Evolutionary conservation across 176 grass and related monocot genomes (phyloP).

Genomic region (Chloris gayana): DNA sequence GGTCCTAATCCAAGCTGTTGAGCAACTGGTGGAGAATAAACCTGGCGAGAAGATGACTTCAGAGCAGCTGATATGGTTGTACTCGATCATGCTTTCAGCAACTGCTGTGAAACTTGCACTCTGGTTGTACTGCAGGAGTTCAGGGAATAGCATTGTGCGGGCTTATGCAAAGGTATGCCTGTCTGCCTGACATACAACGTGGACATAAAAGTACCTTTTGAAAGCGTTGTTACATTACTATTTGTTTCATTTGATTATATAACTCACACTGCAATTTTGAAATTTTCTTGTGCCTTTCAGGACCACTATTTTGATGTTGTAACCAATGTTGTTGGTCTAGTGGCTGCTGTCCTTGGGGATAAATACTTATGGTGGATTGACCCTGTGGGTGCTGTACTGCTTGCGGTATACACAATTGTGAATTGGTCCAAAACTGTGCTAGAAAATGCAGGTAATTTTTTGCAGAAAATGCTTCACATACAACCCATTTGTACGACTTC

Average conservation of each 20-base stretch:
- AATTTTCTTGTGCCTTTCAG: constrained; percentile 40
- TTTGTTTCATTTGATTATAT: background rate
- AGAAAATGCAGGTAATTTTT: constrained; percentile 70
- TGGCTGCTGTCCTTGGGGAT: constrained; percentile 84
- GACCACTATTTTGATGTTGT: constrained; percentile 94
- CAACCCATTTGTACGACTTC: too few species aligned
- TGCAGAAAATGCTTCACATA: too few species aligned
- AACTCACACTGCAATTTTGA: constrained; percentile 6
- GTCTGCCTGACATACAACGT: background rate
- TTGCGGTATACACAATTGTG: constrained; percentile 79
- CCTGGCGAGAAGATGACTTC: constrained; percentile 58
- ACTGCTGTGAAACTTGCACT: constrained; percentile 80
- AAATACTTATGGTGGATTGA: constrained; percentile 85
- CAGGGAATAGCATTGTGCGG: constrained; percentile 68
- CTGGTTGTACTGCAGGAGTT: constrained; percentile 77
- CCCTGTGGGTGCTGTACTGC: constrained; percentile 74
- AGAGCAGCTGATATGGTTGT: constrained; percentile 75
- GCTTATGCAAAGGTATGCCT: constrained; percentile 73
- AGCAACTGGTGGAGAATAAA: constrained; percentile 62
- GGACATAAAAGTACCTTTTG: background rate
- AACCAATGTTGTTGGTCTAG: constrained; percentile 86
- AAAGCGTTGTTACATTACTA: background rate
- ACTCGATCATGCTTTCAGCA: constrained; percentile 87
- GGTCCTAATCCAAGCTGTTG: constrained; percentile 60
- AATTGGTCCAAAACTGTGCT: constrained; percentile 86